Base-by-base conservation (phyloP, 2,329 filamentous ascomycete species). In the Trichoderma sp. region DNA sequence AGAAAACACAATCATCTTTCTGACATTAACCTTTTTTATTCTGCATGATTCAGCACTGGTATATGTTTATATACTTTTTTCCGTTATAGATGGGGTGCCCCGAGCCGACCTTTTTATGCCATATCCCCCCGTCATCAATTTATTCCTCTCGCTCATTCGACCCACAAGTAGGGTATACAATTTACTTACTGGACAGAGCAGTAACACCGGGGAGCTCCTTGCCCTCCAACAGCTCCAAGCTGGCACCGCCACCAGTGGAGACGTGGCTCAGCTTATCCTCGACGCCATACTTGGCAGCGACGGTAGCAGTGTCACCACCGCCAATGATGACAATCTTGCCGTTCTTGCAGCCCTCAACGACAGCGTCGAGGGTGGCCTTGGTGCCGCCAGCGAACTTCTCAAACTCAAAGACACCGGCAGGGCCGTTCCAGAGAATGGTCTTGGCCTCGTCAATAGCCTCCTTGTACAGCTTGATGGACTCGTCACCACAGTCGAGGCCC, bases 341-440 rank as follows among this genome's bases (percentile, higher is more conserved):
- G 59, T 80, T 79, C 82, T 92, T 85, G 70, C 91, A 91, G 70
- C 91, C 96, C 28, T 86, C 86, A 66, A 98, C 94, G 66, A 91
- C 94, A 68, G 93, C 93, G 77, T 97, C 92, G 75, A 99, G 89
- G 60, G 93, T 97, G 71, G 89, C 87, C 88, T 97, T 97, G 78
- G 96, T 99, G 76, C 93, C 96, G 72, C 86, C 90, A 77, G 94
- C 93, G 81, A 99, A 99, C 79, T 92, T 91, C 71, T 97, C 93
- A 78, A 98, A 91, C 88, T 99, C 96, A 77, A 99, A 99, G 75
- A 99, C 96, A 81, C 96, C 96, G 18, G 95, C 90, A 67, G 96
- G 96, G 68, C 96, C 96, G 86, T 99, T 99, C 96, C 96, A 99
- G 72, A 99, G 91, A 81, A 99, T 97, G 68, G 96, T 99, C 87